phyloP scores from a whole-genome alignment of 2,329 filamentous ascomycete genomes.

The Pseudocercospora pini-densiflorae region DNA sequence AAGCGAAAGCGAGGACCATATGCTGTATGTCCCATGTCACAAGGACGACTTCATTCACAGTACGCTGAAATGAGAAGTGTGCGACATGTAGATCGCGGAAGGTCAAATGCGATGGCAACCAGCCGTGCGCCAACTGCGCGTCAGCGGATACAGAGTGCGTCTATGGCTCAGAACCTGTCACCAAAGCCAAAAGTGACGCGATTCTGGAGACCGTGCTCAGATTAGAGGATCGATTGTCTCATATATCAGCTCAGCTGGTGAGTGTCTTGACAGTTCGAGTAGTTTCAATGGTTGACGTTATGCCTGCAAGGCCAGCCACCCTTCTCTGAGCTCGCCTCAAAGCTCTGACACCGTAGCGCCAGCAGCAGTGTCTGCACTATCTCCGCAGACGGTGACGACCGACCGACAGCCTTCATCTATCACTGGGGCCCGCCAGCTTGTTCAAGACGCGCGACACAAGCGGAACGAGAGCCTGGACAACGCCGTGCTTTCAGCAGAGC shows the following conservation, averaged over 20 bases:
- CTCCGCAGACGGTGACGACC: slow-evolving; percentile 12
- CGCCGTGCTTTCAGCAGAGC: slow-evolving; percentile 19
- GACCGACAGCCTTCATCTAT: slow-evolving; percentile 17
- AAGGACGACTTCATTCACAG: not conserved
- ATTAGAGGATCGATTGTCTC: slow-evolving; percentile 15
- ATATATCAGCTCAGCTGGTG: slow-evolving; percentile 13
- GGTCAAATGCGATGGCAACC: slow-evolving; percentile 20
- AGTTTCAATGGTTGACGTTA: not conserved
- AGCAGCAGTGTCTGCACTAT: not conserved
- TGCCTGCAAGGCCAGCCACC: not conserved
- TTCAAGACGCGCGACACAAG: slow-evolving; percentile 14
- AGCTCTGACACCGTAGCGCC: not conserved
- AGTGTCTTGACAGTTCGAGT: not conserved
- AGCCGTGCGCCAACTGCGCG: slow-evolving; percentile 19
- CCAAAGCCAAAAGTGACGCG: slow-evolving; percentile 23
- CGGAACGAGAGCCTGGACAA: slow-evolving; percentile 22
- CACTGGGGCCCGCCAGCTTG: slow-evolving; percentile 19
- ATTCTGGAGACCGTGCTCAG: slow-evolving; percentile 19
- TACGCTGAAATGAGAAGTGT: not conserved
- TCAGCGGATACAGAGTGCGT: slow-evolving; percentile 11
- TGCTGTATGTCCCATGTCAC: slow-evolving; percentile 1
- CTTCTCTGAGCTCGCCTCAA: not conserved
- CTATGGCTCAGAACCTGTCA: slow-evolving; percentile 20
- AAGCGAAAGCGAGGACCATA: slow-evolving; percentile 21
- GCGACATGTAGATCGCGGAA: slow-evolving; percentile 18